Conservation (phyloP, 768 basidiomycete genomes). For the Suillus sp. region DNA sequence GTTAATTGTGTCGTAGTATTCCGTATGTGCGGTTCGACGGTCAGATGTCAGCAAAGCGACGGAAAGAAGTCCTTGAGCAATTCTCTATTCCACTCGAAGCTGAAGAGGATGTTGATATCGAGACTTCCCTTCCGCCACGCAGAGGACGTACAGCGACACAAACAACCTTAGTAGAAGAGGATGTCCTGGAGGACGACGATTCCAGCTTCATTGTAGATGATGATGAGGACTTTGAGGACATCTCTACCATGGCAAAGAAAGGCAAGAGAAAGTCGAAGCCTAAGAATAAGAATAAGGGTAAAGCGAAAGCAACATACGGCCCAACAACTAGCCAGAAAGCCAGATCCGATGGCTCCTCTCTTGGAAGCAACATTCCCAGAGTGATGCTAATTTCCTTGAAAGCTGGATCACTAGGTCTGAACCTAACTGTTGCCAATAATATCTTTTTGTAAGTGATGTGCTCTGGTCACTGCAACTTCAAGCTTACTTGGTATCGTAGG, state of each 20-base stretch:
- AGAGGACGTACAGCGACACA: slow-evolving; percentile 15
- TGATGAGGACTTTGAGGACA: slow-evolving; percentile 30
- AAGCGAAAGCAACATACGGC: slow-evolving; percentile 35
- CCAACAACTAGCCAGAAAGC: slow-evolving; percentile 14
- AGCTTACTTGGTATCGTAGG: slow-evolving; percentile 36
- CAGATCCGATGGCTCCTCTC: slow-evolving; percentile 24
- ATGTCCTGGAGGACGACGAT: slow-evolving; percentile 32
- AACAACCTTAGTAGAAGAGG: slow-evolving; percentile 12
- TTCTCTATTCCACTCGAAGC: slow-evolving; percentile 71
- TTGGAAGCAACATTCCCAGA: slow-evolving; percentile 54
- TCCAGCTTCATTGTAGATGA: slow-evolving; percentile 38
- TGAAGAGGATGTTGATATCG: slow-evolving; percentile 22
- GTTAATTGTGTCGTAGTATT: slow-evolving; percentile 48
- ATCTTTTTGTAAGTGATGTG: slow-evolving; percentile 65
- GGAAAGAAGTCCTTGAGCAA: slow-evolving; percentile 73
- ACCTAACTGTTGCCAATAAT: slow-evolving; percentile 88
- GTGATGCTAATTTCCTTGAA: slow-evolving; percentile 90
- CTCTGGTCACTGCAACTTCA: slow-evolving; percentile 2
- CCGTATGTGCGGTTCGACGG: slow-evolving; percentile 83
- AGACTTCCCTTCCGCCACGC: slow-evolving; percentile 18
- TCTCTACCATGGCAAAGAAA: slow-evolving; percentile 35
- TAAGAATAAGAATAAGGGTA: slow-evolving; percentile 45
- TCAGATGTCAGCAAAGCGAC: slow-evolving; percentile 76
- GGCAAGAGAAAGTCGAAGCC: slow-evolving; percentile 36
- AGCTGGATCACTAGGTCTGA: slow-evolving; percentile 83